Conservation (phyloP, 371 early-diverging fungal species). For the Syncephalastrum racemosum region DNA sequence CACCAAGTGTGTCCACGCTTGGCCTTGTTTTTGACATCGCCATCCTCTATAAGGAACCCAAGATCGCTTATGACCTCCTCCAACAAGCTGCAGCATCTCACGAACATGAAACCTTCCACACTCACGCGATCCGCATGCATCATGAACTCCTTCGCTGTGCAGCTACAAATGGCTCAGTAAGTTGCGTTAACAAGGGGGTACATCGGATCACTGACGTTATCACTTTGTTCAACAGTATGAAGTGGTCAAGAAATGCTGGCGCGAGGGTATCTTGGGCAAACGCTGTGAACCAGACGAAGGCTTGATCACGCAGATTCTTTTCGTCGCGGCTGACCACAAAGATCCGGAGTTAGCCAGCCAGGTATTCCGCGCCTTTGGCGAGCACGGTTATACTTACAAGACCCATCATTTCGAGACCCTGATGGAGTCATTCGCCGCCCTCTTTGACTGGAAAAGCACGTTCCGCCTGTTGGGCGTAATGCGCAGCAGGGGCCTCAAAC, state of each 20-base stretch:
- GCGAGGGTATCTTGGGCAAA: constrained; percentile 35
- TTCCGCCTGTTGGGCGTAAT: constrained; percentile 60
- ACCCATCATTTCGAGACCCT: constrained; percentile 66
- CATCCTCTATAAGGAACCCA: constrained; percentile 17
- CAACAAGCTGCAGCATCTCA: constrained; percentile 31
- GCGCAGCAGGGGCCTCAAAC: constrained; percentile 52
- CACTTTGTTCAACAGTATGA: constrained; percentile 28
- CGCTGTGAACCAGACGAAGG: constrained; percentile 61
- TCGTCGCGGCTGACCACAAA: constrained; percentile 57
- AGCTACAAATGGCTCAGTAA: constrained; percentile 47
- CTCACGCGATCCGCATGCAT: constrained; percentile 31
- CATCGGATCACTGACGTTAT: not conserved
- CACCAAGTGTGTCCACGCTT: constrained; percentile 15
- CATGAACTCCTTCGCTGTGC: constrained; percentile 47
- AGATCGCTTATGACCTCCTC: constrained; percentile 36
- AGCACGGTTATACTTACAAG: constrained; percentile 40
- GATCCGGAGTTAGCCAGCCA: constrained; percentile 55
- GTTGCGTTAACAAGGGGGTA: not conserved
- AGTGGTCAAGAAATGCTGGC: constrained; percentile 45
- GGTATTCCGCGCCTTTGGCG: constrained; percentile 50
- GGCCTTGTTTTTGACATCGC: constrained; percentile 20
- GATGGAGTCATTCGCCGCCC: constrained; percentile 61
- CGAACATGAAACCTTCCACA: constrained; percentile 38
- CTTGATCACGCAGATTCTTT: constrained; percentile 50
- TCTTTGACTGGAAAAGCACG: constrained; percentile 50